A percentile compares a stretch with the other conserved stretches of the same genome.
Evolutionary conservation across 2,329 filamentous ascomycete genomes (phyloP).

Genomic region (Fusarium falciforme): DNA sequence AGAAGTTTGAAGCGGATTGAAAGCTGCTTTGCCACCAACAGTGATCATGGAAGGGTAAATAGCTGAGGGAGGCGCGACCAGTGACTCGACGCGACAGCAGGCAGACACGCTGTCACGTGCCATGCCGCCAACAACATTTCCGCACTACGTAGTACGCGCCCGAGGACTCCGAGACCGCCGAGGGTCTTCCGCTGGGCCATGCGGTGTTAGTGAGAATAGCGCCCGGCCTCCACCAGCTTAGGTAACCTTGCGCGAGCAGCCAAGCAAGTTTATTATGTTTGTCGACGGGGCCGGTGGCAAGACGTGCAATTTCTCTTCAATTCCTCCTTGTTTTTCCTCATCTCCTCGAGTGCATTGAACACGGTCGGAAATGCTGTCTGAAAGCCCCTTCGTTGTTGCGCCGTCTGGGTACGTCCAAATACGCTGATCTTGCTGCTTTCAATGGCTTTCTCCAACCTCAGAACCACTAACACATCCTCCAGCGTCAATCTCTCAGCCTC

Average conservation of each 20-base stretch:
- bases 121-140: background rate
- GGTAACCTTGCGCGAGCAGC: slow-evolving; percentile 26
- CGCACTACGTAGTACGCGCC: background rate
- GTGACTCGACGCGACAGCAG: slow-evolving; percentile 37
- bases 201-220: background rate
- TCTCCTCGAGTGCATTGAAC: background rate
- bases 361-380: slow-evolving; percentile 16
- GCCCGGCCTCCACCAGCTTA: slow-evolving; percentile 38
- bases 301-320: slow-evolving; percentile 4
- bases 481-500: slow-evolving; percentile 35
- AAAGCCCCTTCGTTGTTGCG: slow-evolving; percentile 16
- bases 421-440: slow-evolving; percentile 6
- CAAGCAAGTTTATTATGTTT: slow-evolving; percentile 17
- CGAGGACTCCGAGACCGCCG: slow-evolving; percentile 22
- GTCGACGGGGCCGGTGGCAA: slow-evolving; percentile 20
- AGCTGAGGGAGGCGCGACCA: slow-evolving; percentile 29
- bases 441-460: slow-evolving; percentile 1
- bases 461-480: slow-evolving; percentile 34
- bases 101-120: slow-evolving; percentile 45
- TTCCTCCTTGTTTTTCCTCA: background rate
- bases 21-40: slow-evolving; percentile 22
- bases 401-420: slow-evolving; percentile 25
- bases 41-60: slow-evolving; percentile 17
- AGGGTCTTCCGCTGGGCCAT: slow-evolving; percentile 11
- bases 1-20: slow-evolving; percentile 5